Conservation (phyloP, 2,329 filamentous ascomycete genomes). For the Aspergillus aculeatus region DNA sequence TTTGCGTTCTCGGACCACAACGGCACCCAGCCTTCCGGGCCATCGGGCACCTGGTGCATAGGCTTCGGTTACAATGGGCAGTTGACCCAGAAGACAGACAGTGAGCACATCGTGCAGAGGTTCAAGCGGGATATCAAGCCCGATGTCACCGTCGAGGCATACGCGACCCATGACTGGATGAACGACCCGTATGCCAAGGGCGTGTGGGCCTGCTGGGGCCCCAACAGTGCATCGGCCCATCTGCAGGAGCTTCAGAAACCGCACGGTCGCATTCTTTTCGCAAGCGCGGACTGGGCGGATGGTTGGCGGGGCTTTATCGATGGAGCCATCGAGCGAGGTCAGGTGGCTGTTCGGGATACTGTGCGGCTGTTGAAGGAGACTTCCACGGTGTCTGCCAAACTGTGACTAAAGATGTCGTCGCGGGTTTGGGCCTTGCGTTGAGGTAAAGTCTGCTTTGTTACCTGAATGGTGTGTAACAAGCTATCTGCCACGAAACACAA, state of each 20-base stretch:
- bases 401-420: background rate
- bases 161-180: slow-evolving; percentile 28
- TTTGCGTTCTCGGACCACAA: slow-evolving; percentile 25
- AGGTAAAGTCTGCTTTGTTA: too few relatives aligned
- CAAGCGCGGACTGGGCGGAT: slow-evolving; percentile 35
- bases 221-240: slow-evolving; percentile 13
- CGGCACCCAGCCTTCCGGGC: slow-evolving; percentile 6
- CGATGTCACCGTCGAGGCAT: slow-evolving; percentile 5
- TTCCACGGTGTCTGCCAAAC: background rate
- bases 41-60: slow-evolving; percentile 20
- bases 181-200: slow-evolving; percentile 32
- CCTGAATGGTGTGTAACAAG: too few relatives aligned
- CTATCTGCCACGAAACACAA: too few relatives aligned
- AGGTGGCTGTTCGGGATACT: slow-evolving; percentile 3
- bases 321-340: slow-evolving; percentile 34
- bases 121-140: slow-evolving; percentile 11
- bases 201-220: slow-evolving; percentile 24
- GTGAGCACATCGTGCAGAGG: slow-evolving; percentile 8
- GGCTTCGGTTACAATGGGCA: slow-evolving; percentile 19
- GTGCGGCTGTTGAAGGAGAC: slow-evolving; percentile 1
- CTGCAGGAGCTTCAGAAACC: slow-evolving; percentile 25
- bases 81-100: slow-evolving; percentile 13
- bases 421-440: too few relatives aligned
- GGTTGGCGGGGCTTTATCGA: slow-evolving; percentile 39
- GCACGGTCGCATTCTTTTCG: slow-evolving; percentile 31